Base-by-base conservation (phyloP, 495 filamentous ascomycete genomes). In the Schizothecium vesticola region DNA sequence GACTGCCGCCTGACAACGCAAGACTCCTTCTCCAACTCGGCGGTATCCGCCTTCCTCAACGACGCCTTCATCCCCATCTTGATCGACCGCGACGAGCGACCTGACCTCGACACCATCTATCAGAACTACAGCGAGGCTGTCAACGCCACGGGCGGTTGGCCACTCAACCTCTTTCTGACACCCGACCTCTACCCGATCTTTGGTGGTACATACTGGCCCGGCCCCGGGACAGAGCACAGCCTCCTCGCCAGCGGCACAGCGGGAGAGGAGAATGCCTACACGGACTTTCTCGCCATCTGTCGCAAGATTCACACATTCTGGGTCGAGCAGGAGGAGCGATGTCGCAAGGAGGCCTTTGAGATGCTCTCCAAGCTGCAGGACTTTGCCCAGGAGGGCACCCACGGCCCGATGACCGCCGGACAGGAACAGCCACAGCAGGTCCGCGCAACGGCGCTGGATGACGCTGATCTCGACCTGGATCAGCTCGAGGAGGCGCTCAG, bases 71-170 rank as follows among this genome's bases (percentile, higher is more conserved):
- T 99, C 24, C 95, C 95, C 9, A 89, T 99, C 78, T 91, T 97
- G 71, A 86, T 98, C 71, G 95, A 99, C 76, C 88, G 94, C 29
- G 95, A 99, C 77, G 94, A 97, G 77, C 90, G 94, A 36, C 95
- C 96, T 2, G 94, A 98, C 76, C 87, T 98, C 71, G 95, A 99
- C 75, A 90, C 92, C 63, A 93, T 98, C 67, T 99, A 98, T 76
- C 96, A 97, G 91, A 97, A 97, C 80, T 99, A 96, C 80, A 92
- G 96, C 31, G 92, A 97, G 81, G 94, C 94, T 6, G 94, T 94
- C 19, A 96, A 90, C 43, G 93, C 92, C 22, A 92, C 90, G 2
- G 96, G 93, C 3, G 95, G 95, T 26, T 99, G 96, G 96, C 95
- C 95, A 12, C 83, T 99, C 59, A 98, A 97, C 76, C 92, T 97